Base-by-base conservation (phyloP, 1,139 yeast species). In the Casaregolazyma lundiana region DNA sequence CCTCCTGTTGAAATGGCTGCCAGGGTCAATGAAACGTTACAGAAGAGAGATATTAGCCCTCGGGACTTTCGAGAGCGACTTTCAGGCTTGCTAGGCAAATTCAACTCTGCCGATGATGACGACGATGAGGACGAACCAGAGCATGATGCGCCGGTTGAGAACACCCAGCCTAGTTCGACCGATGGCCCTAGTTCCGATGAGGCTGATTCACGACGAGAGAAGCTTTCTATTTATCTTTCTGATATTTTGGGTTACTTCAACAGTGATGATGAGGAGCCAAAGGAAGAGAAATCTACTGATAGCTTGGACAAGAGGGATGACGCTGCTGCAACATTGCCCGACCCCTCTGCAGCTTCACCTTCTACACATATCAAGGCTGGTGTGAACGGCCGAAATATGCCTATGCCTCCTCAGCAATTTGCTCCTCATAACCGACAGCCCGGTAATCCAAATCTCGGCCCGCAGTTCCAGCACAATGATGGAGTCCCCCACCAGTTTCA, bases 1-100 rank as follows among this genome's bases (percentile, higher is more conserved):
- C 45, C 45, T 35, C 35, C 30, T 20, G 41, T 39, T 8, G 41
- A 36, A 19, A 36, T 36, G 39, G 26, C 29, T 4, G 39, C 20
- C 26, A 19, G 13, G n/a, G 26, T 36, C 2, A 19, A 36, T 16
- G 11, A 15, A 5, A 2, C 40, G 9, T 16, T 36, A n/a, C 40
- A 16, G 6, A 42, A 42, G 26, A 39, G 45, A 13, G 35, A 24
- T 17, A n/a, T 35, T 17, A 36, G 36, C 4, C 35, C 45, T 6
- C 37, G 45, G 39, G 45, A 42, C 11, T 18, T 42, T 4, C 38
- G 45, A 11, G 45, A 42, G n/a, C 36, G 19, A 8, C 22, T 42
- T 9, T 11, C 13, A 2, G 35, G 37, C 17, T 29, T 35, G 29
- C 4, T 40, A 5, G 17, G 39, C 22, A 16, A 29, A 11, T 17